A percentile compares a stretch with the other conserved stretches of the same genome.
Evolutionary conservation across 495 filamentous ascomycete species (phyloP).

Genomic region (Daldinia bambusicola): DNA sequence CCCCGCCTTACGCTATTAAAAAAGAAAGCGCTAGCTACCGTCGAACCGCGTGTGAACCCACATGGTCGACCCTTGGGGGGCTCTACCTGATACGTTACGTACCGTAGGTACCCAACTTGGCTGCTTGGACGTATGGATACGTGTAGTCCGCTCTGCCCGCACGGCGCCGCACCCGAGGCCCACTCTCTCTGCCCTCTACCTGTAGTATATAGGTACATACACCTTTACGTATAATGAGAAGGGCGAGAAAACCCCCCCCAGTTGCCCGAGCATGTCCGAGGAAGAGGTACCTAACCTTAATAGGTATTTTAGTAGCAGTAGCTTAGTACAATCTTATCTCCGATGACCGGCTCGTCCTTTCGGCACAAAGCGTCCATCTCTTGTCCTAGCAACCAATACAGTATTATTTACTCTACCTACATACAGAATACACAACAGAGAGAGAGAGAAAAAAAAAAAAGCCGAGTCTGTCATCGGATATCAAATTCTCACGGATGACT

Average conservation of each 20-base stretch:
- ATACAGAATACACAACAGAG: no score
- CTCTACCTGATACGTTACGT: no score
- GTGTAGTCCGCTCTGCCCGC: slow-evolving; percentile 1
- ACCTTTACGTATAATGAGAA: no score
- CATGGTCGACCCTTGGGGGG: background rate
- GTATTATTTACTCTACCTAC: no score
- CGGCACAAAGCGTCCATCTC: background rate
- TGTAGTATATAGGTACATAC: background rate
- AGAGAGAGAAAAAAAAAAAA: no score
- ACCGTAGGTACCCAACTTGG: no score
- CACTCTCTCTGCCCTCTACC: background rate
- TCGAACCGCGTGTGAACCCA: background rate
- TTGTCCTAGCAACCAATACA: background rate
- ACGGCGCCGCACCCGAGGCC: slow-evolving; percentile 10
- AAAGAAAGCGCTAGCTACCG: background rate
- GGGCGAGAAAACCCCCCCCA: background rate
- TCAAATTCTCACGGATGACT: slow-evolving; percentile 1
- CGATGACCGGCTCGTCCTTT: background rate
- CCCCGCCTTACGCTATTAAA: background rate
- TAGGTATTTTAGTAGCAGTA: no score
- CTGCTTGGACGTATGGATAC: background rate
- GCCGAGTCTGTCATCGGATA: background rate
- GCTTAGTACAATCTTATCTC: background rate
- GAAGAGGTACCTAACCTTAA: background rate
- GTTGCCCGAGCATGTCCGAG: slow-evolving; percentile 1